Evolutionary conservation across 805 yeast species (phyloP), one percentile per base, ranked within the genome.

Genomic region (Candida vartiovaarae): DNA sequence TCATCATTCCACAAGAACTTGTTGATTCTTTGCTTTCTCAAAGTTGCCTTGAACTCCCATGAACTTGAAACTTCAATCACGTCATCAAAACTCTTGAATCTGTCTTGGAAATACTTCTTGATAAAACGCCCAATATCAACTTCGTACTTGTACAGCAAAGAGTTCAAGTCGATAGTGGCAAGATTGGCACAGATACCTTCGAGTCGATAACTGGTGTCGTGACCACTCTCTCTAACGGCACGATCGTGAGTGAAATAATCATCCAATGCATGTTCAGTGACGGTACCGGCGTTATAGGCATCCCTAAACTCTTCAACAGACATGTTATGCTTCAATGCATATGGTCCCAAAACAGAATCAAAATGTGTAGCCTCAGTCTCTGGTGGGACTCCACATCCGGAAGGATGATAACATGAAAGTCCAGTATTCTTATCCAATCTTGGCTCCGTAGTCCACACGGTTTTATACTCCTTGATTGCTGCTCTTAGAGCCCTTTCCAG

Each of bases 161-260:
- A 73, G 63, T 90, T 89, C 57, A 91, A 71, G 61, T 91, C 99
- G 39, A 91, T 82, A 0, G 98, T 91, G 2, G 95, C 96, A 52
- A 91, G 67, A 59, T 84, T 70, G 0, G 96, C 96, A 63, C 96
- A 88, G 36, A 78, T 75, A 33, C 95, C 95, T 64, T 90, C 96
- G 42, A 93, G 69, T 55, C 99, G 72, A 57, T 90, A 88, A 2
- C 91, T 73, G 0, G 98, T 93, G 60, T 91, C 99, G 61, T 93
- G 98, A 1, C 99, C 99, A 30, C 93, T 82, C 64, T 91, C 99
- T 59, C 99, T 76, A 8, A 91, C 95, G 1, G 95, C 97, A 46
- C 97, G 72, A 62, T 91, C 99, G 59, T 91, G 96, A 40, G 85
- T 62, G 60, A 91, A 86, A 60, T 86, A 91, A 49, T 79, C 89